Evolutionary conservation across 2,329 filamentous ascomycete genomes (phyloP).

Genomic region (Penicillium sp.): DNA sequence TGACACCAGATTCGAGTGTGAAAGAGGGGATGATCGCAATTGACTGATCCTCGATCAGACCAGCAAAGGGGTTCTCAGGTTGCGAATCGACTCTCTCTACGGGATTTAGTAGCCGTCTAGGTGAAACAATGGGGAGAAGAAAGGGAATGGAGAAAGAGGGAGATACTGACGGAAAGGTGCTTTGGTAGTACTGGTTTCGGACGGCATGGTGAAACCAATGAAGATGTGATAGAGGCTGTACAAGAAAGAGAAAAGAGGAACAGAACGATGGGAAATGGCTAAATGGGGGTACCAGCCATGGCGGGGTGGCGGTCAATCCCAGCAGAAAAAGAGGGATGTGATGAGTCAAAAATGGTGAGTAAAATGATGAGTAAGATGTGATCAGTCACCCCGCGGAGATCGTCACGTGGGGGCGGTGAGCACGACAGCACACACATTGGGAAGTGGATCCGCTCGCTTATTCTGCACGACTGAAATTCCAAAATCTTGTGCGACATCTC

Average conservation of each 20-base stretch:
- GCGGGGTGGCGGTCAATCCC: neutral
- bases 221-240: constrained; percentile 1
- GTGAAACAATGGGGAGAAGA: constrained; percentile 23
- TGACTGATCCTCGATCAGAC: constrained; percentile 84
- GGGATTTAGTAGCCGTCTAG: constrained; percentile 55
- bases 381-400: neutral
- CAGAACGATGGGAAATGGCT: neutral
- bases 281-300: neutral
- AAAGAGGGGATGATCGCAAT: constrained; percentile 87
- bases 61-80: constrained; percentile 88
- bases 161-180: constrained; percentile 44
- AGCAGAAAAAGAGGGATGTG: constrained; percentile 14
- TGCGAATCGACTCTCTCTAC: constrained; percentile 64
- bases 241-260: constrained; percentile 7
- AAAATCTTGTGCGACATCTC: too few relatives aligned
- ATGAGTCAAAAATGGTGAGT: too few relatives aligned
- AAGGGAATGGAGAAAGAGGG: constrained; percentile 12
- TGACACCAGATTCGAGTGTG: constrained; percentile 88
- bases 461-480: too few relatives aligned
- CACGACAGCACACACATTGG: neutral
- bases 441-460: constrained; percentile 1
- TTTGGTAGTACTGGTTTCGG: constrained; percentile 25
- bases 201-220: constrained; percentile 27
- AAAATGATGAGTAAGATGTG: too few relatives aligned
- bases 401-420: neutral